Evolutionary conservation across 2,329 filamentous ascomycete genomes (phyloP), one percentile per base, ranked within the genome.

Genomic region (Aspergillus vadensis): DNA sequence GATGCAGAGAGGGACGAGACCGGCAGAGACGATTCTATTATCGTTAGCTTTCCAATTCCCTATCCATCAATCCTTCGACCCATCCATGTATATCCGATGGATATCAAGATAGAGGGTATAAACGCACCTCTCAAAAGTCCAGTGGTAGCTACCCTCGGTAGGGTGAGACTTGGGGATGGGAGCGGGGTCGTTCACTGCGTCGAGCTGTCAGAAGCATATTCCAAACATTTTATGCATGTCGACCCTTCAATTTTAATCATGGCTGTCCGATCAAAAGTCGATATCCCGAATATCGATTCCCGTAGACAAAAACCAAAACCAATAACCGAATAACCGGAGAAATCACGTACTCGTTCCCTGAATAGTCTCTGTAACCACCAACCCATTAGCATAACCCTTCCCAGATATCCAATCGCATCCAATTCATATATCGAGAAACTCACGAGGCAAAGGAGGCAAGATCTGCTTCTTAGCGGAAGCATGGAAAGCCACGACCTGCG

Each of bases 141-240:
- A 99, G 86, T 99, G 95, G 83, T 98, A 99, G 79, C 91, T 96
- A 70, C 95, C 95, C 81, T 99, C 91, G 58, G 87, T 82, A 44
- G 94, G 88, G 69, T 85, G 86, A 56, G 91, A 80, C 21, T 85
- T 75, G 49, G 92, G 93, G 23, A 97, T 79, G 41, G 86, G 86
- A 32, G 86, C 90, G 58, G 95, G 86, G 73, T 98, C 93, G 81
- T 99, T 99, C 75, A 93, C 92, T 90, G 59, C 3, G 36, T 15
- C 19, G 44, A 41, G 55, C 14, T 30, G 48, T 48, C 39, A 23
- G 4, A 63, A 63, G 72, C 53, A 71, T 61, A n/a, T 48, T 15
- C 44, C 23, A 8, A 38, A 49, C 6, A 48, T 27, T 4, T 21
- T 7, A 32, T 9, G 25, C 21, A 43, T 38, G 6, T 44, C 17